Evolutionary conservation across 2,329 filamentous ascomycete species (phyloP), one percentile per base, ranked within the genome.

Genomic region (Talaromyces sp.): DNA sequence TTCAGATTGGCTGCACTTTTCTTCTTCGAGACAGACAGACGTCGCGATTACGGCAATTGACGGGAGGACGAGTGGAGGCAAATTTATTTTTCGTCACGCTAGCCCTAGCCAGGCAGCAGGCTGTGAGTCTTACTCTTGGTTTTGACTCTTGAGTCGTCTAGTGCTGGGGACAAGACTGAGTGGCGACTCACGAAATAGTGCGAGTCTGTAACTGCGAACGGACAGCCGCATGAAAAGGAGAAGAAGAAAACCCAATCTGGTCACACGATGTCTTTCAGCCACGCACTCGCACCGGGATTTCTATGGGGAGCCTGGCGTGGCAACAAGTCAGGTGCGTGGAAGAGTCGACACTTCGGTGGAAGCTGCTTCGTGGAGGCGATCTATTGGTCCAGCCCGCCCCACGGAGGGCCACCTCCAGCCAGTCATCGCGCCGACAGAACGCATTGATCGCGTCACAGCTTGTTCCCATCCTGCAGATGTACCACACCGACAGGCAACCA

Each of bases 211-310:
- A 56, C 50, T 37, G 52, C 50, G 31, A 56, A 56, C 60, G 45
- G 47, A 50, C 31, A 43, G 56, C 7, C 13, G 59, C 31, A 61
- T 15, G 52, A 22, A 56, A 37, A 39, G 33, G 52, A 19, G n/a
- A 13, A 33, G 33, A 19, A 2, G n/a, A 41, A 52, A 61, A 61
- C 17, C 59, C 62, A 47, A 52, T 37, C 43, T 49, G 57, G 31
- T 64, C 56, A 59, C 54, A 50, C 33, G 62, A 64, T 64, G 62
- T 37, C 41, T 33, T 52, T n/a, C 13, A 57, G 49, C 50, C 47
- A 50, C 61, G 41, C 61, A 50, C 37, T 33, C 31, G 35, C 7
- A 37, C 9, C 47, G 45, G 7, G 17, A 11, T 8, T 13, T 22
- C 31, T 35, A 19, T 22, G 31, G 3, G 3, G 31, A 56, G 31